Conservation (phyloP, 116 monocot genomes). For the Dioscorea cayenensis region DNA sequence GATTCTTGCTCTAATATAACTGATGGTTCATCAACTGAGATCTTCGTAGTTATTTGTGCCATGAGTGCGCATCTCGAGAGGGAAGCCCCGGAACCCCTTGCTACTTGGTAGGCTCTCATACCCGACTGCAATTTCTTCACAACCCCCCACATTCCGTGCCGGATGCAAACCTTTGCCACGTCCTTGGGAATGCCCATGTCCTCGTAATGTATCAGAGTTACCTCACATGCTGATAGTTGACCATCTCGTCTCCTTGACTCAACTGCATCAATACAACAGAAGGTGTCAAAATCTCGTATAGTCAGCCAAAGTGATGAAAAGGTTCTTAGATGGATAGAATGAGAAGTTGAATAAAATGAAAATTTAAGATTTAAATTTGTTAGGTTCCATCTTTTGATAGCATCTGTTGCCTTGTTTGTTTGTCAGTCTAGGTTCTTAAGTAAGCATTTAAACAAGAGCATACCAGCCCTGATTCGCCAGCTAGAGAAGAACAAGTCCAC, state of each 20-base stretch:
- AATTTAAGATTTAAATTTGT: too few species aligned
- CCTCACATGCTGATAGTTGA: slow-evolving; percentile 76
- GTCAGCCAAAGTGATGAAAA: too few species aligned
- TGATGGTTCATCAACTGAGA: slow-evolving; percentile 5
- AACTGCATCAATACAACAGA: slow-evolving; percentile 31
- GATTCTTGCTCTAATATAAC: slow-evolving; percentile 12
- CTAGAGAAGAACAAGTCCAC: slow-evolving; percentile 94
- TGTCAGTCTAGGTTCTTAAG: too few species aligned
- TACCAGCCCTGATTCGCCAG: slow-evolving; percentile 92
- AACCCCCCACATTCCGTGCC: slow-evolving; percentile 96
- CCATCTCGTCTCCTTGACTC: slow-evolving; percentile 75
- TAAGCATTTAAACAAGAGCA: not conserved
- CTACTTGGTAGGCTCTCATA: slow-evolving; percentile 70
- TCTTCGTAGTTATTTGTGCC: slow-evolving; percentile 56
- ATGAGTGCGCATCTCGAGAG: slow-evolving; percentile 55
- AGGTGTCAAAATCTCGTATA: too few species aligned
- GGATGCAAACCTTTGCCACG: slow-evolving; percentile 80
- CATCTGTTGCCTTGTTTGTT: too few species aligned
- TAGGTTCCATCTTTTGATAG: too few species aligned
- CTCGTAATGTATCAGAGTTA: slow-evolving; percentile 83
- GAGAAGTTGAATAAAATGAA: too few species aligned
- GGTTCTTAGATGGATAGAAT: too few species aligned
- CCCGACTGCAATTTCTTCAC: slow-evolving; percentile 93
- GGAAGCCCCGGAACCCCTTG: slow-evolving; percentile 31
- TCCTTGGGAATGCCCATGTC: slow-evolving; percentile 99